Conservation (phyloP, 2,329 filamentous ascomycete genomes). For the Gaeumannomyces tritici region DNA sequence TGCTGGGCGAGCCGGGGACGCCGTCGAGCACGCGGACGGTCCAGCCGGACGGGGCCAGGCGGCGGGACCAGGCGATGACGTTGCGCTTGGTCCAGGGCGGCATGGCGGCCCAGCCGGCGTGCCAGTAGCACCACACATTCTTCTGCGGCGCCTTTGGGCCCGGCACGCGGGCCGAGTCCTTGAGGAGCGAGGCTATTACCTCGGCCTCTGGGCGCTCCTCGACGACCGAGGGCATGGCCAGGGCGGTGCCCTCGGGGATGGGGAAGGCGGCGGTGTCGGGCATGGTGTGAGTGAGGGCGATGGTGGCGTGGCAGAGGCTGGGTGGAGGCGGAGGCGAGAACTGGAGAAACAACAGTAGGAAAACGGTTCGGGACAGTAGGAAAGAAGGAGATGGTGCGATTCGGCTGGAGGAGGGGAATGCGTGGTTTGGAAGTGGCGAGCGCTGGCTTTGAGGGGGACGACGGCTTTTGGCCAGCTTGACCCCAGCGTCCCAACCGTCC, state of each 20-base stretch:
- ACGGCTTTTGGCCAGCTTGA: too few relatives aligned
- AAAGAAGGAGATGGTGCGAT: not conserved
- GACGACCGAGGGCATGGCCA: not conserved
- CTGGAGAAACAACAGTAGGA: not conserved
- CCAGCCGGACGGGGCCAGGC: slow-evolving; percentile 25
- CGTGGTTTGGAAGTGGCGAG: too few relatives aligned
- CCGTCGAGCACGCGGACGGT: slow-evolving; percentile 28
- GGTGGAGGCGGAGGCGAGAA: too few relatives aligned
- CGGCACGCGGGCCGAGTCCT: slow-evolving; percentile 21
- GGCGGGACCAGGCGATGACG: slow-evolving; percentile 30
- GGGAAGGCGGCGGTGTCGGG: not conserved
- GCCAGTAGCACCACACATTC: slow-evolving; percentile 37
- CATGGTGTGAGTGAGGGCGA: not conserved
- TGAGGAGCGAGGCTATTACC: slow-evolving; percentile 18
- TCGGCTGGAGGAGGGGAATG: too few relatives aligned
- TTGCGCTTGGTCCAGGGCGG: slow-evolving; percentile 26
- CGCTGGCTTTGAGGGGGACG: too few relatives aligned
- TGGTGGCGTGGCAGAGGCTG: too few relatives aligned
- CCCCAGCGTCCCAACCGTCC: too few relatives aligned
- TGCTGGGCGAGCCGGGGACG: slow-evolving; percentile 20
- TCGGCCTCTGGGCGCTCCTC: slow-evolving; percentile 17
- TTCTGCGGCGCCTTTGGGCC: slow-evolving; percentile 17
- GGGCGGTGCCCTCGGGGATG: not conserved
- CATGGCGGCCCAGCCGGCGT: slow-evolving; percentile 25
- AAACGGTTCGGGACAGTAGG: not conserved